These are phyloP conservation scores for Erythrobasidium hasegawianum DNA, from an alignment of 1,284 basidiomycete genomes.

Conservation along the genomic window DNA sequence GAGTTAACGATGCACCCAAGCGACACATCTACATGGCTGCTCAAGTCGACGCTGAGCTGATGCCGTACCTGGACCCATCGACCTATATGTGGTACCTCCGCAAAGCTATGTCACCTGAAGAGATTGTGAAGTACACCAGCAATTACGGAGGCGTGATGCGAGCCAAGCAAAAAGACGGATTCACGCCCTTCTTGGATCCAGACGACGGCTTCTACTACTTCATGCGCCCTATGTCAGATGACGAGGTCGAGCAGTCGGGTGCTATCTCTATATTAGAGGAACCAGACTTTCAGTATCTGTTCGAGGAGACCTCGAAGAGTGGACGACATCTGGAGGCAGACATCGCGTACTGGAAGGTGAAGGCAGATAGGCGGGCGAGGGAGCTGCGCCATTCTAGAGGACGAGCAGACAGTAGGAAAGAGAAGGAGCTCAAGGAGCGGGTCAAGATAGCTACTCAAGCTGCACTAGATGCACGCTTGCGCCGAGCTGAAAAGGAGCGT, in stretches of 20 bases:
- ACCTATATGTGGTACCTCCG: not conserved
- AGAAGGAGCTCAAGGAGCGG: not conserved
- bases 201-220: not conserved
- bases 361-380: not conserved
- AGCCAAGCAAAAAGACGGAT: not conserved
- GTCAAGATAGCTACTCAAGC: not conserved
- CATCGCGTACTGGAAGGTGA: not conserved
- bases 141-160: not conserved
- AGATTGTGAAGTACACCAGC: not conserved
- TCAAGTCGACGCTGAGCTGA: not conserved
- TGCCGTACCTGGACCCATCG: conserved; percentile 1
- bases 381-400: not conserved
- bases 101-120: not conserved
- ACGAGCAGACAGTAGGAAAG: not conserved
- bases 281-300: conserved; percentile 1
- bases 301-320: not conserved
- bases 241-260: not conserved
- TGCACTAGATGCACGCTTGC: not conserved
- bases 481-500: not conserved
- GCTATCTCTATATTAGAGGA: not conserved
- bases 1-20: not conserved
- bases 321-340: too few species aligned
- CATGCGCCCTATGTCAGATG: not conserved
- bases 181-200: not conserved
- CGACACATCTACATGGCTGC: conserved; percentile 1